Evolutionary conservation across 306 rosid species (phyloP), one percentile per base, ranked within the genome.

Genomic region (Aeschynomene evenia): DNA sequence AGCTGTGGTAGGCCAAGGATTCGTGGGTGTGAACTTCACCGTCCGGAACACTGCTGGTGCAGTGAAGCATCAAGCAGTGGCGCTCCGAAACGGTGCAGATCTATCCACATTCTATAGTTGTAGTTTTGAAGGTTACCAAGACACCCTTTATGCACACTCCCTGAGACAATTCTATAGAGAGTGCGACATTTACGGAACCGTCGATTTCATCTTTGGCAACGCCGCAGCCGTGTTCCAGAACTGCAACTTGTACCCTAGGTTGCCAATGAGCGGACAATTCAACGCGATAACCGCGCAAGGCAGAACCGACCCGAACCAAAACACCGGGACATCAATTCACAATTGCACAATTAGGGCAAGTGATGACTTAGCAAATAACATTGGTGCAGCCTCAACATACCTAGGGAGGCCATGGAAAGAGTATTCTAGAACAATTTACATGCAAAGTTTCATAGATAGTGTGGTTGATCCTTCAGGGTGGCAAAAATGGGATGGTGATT

Each of bases 261-360:
- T 83, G 0, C 94, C 97, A 0, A 78, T 88, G 93, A 43, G 29
- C 9, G 79, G 79, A 11, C 97, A 91, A 56, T 91, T 87, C 90
- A 91, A 91, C 28, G 87, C 94, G 74, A 85, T 91, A 50, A 89
- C 96, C 0, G 97, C 97, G 1, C 96, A 87, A 28, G 93, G 96
- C n/a, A 69, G 94, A 57, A 75, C 84, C 5, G 90, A 88, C 34
- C 89, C 87, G 0, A 79, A 84, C 55, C 96, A 91, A 63, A 87
- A 82, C 72, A 85, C 94, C 0, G 97, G 97, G 1, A 87, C 65
- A 8, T 83, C 88, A 0, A 85, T 89, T 26, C 91, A 89, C 0
- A 87, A 89, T 19, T 89, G 96, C 45, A 81, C 70, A 0, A 82
- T 91, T n/a, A 67, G 45, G 39, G 81, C 97, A 0, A 83, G 89